These are phyloP conservation scores for Rhizopogon vesiculosus DNA, from an alignment of 768 basidiomycete species.

Conservation along the genomic window DNA sequence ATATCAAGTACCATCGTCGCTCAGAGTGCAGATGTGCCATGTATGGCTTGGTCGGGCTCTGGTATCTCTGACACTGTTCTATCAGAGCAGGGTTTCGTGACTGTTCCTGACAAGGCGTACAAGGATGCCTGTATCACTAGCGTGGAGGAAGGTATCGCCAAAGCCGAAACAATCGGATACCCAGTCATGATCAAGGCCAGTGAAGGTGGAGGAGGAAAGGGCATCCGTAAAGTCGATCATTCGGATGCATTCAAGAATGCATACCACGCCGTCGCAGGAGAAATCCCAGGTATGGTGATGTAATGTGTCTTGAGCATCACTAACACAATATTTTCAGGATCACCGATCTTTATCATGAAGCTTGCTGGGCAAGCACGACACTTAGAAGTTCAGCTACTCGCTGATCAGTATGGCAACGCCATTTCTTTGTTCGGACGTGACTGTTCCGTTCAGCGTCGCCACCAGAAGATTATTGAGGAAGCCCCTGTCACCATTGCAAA, in stretches of 20 bases:
- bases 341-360: conserved; percentile 99
- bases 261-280: conserved; percentile 88
- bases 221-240: conserved; percentile 91
- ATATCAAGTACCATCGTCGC: conserved; percentile 99
- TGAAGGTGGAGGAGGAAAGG: conserved; percentile 98
- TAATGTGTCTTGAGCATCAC: background rate
- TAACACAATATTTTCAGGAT: conserved; percentile 47
- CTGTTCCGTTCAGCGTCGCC: conserved; percentile 97
- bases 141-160: conserved; percentile 82
- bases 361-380: conserved; percentile 97
- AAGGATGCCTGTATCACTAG: conserved; percentile 79
- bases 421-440: conserved; percentile 99
- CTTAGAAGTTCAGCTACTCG: conserved; percentile 95
- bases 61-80: conserved; percentile 86
- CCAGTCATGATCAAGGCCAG: conserved; percentile 99
- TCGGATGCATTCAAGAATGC: conserved; percentile 90
- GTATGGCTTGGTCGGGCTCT: conserved; percentile 98
- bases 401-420: conserved; percentile 98
- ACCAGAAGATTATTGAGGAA: conserved; percentile 99
- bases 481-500: conserved; percentile 97
- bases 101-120: conserved; percentile 91
- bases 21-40: conserved; percentile 92
- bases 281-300: conserved; percentile 77
- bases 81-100: conserved; percentile 85
- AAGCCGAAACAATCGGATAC: conserved; percentile 87